Evolutionary conservation across 345 rosid species (phyloP).

Genomic region (Gossypium raimondii): DNA sequence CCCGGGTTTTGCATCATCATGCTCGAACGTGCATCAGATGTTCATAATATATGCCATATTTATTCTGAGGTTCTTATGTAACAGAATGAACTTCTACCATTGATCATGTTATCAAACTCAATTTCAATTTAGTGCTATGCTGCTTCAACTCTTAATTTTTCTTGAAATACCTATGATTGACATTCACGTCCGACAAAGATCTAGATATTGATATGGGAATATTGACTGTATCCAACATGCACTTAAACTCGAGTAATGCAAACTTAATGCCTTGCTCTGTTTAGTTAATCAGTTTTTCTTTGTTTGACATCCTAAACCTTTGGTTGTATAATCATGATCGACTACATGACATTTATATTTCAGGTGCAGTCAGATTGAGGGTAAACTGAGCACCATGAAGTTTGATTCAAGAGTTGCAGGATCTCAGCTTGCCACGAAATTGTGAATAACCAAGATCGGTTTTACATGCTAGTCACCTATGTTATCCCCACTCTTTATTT

Average conservation of each 20-base stretch:
- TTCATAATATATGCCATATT: background rate
- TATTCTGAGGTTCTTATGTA: background rate
- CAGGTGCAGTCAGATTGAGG: slow-evolving; percentile 8
- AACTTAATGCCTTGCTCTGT: background rate
- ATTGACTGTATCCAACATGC: background rate
- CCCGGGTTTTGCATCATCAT: background rate
- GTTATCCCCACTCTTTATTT: background rate
- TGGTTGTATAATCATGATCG: background rate
- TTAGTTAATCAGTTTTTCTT: background rate
- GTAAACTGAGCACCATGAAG: background rate
- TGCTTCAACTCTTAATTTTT: background rate
- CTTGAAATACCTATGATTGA: background rate
- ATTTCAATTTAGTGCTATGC: background rate
- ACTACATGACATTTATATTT: background rate
- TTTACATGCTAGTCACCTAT: background rate
- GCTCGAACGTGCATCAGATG: background rate
- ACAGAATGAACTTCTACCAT: background rate
- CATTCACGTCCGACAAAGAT: background rate
- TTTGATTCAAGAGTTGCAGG: background rate
- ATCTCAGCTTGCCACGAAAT: background rate
- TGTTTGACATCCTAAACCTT: background rate
- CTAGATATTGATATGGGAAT: background rate
- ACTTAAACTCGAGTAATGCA: background rate
- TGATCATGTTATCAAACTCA: background rate
- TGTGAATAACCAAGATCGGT: background rate